These are phyloP conservation scores for Agrostemma githago DNA, from an alignment of 148 eudicot species.

Conservation along the genomic window DNA sequence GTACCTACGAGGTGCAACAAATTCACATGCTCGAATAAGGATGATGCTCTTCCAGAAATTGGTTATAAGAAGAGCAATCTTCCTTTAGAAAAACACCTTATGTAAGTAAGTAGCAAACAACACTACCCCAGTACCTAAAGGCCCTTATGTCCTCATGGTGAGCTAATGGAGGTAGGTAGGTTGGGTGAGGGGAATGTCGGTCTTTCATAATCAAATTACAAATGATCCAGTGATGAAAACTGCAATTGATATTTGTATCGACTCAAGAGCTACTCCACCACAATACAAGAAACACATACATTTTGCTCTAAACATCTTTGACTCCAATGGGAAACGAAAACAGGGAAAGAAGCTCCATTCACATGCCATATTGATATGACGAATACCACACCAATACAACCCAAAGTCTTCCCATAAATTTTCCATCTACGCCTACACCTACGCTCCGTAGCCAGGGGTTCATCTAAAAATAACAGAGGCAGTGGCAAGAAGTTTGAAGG, in stretches of 20 bases:
- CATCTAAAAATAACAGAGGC: too few relatives aligned
- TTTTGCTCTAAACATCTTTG: neutral
- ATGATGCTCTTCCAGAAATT: neutral
- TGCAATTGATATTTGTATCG: neutral
- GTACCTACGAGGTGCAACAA: slow-evolving; percentile 43
- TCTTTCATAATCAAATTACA: neutral
- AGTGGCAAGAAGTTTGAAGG: too few relatives aligned
- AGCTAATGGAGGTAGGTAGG: neutral
- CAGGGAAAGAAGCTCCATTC: neutral
- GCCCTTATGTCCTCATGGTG: neutral
- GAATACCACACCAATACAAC: neutral
- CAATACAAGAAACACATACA: neutral
- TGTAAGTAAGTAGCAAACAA: neutral
- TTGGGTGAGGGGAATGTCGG: too few relatives aligned
- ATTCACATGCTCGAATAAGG: slow-evolving; percentile 1
- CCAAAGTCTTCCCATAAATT: neutral
- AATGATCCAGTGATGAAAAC: neutral
- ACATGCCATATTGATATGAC: neutral
- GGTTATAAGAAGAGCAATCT: neutral
- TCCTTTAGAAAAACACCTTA: neutral
- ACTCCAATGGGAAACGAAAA: neutral
- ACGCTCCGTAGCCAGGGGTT: neutral
- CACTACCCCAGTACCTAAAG: neutral
- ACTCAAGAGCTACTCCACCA: neutral
- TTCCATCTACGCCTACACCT: neutral